Evolutionary conservation across 1,284 basidiomycete genomes (phyloP), one percentile per base, ranked within the genome.

Genomic region (Cystobasidium sp.): DNA sequence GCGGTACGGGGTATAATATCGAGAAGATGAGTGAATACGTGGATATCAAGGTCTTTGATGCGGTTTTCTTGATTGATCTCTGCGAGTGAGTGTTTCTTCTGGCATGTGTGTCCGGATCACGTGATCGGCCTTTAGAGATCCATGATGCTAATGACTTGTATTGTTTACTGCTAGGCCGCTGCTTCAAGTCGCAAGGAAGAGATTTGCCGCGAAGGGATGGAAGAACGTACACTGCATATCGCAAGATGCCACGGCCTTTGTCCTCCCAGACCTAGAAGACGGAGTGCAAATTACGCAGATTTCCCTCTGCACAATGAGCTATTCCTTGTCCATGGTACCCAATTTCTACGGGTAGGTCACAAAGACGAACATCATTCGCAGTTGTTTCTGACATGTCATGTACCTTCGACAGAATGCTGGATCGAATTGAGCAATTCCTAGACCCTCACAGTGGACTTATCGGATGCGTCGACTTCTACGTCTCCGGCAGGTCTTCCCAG

Each of bases 401-500:
- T 31, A 5, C 31, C 31, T 31, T 31, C 31, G 80, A 84, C 88
- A 7, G 85, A 89, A 3, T 82, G 91, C 62, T 73, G 46, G 91
- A 92, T 80, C 85, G 89, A 14, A 86, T 91, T 77, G 88, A 91
- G 74, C 85, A 88, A 66, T 86, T 91, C 41, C 85, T 93, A 31
- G 87, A 88, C 76, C 88, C 90, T 5, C 82, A 87, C 65, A 83
- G 85, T 0, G 91, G 91, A 55, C 80, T 93, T 2, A 83, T 92
- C 41, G 87, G 87, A 51, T 90, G 92, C 10, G 89, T 87, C 39
- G 91, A 93, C 84, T 93, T 93, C 80, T 93, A 92, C 82, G 90
- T 90, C 1, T 88, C 90, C 0, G 88, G 85, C 75, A 87, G 85
- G 70, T 85, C 84, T 78, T 87, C 86, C 71, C 87, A 88, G 74